Evolutionary conservation across 2,329 filamentous ascomycete species (phyloP), one percentile per base, ranked within the genome.

Genomic region (Aureobasidium musti): DNA sequence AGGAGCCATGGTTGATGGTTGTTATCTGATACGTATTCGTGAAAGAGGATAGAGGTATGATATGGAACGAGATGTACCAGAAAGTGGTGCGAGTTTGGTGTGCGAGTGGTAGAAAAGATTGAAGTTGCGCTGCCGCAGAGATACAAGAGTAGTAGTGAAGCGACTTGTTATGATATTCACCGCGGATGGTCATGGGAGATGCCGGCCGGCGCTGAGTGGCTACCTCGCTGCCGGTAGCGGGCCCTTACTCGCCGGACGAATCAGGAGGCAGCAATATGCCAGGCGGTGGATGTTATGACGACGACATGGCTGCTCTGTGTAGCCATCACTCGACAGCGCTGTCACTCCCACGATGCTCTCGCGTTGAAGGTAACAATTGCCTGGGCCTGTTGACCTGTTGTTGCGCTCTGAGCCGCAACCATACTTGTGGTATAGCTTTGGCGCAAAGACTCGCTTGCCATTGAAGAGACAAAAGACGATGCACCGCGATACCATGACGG

Each of bases 191-290:
- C 8, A 21, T 53, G 52, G 33, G 19, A 54, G n/a, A 37, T 37
- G n/a, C 52, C 52, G 52, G 30, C 11, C 5, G 11, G 53, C 21
- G 21, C n/a, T 57, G 35, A 57, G 13, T 26, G 35, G 35, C 53
- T 26, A 57, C 53, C 53, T 41, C 35, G 53, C 53, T 41, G 53
- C 28, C 53, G 53, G 35, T 57, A 57, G 26, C 35, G 35, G 7
- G 21, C 35, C 53, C 35, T 8, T 13, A 13, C 11, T 41, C 8
- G n/a, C 52, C 30, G 52, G 35, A 57, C 53, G 6, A 57, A 57
- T 41, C 11, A 41, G 7, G 17, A 41, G 21, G 35, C 35, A 23
- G 35, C 35, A 33, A 28, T 57, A 37, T 57, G 35, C n/a, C 52
- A 39, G 52, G n/a, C 52, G 52, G 52, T 19, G 52, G 28, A 5